Percentiles rank a stretch among this genome's conserved stretches.
Evolutionary conservation across 345 rosid species (phyloP).

Genomic region (Eucalyptus virginea): DNA sequence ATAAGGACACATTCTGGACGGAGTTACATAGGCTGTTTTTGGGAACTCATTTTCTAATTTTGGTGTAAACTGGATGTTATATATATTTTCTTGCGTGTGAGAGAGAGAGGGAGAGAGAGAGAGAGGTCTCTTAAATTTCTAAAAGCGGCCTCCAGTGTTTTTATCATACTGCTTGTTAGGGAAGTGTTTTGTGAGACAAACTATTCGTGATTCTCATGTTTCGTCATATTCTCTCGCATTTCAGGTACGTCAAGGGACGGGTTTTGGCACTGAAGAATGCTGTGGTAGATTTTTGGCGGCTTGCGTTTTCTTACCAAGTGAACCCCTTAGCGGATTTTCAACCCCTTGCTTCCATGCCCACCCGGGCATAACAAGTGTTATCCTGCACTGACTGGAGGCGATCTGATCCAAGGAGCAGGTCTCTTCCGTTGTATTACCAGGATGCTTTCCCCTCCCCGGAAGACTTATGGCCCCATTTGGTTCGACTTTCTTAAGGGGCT

Average conservation of each 20-base stretch:
- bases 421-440: not conserved
- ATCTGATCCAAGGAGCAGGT: not conserved
- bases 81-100: fast-evolving
- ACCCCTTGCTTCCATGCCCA: constrained; percentile 8
- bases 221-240: not conserved
- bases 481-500: no score
- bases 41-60: not conserved
- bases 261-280: constrained; percentile 34
- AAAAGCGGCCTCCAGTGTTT: not conserved
- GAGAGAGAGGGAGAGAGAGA: not conserved
- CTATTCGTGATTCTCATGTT: not conserved
- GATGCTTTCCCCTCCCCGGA: not conserved
- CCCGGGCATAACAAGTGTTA: not conserved
- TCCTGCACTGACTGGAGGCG: not conserved
- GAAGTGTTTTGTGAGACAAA: not conserved
- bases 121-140: not conserved
- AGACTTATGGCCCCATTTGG: not conserved
- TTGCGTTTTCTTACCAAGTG: constrained; percentile 85
- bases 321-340: constrained; percentile 89
- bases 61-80: not conserved
- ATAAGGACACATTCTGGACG: not conserved
- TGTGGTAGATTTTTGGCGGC: constrained; percentile 72
- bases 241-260: constrained; percentile 39
- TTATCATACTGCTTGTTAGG: not conserved
- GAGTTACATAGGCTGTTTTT: not conserved